These are phyloP conservation scores for Dichotomocladium elegans DNA, from an alignment of 371 early-diverging fungal genomes.

Conservation along the genomic window DNA sequence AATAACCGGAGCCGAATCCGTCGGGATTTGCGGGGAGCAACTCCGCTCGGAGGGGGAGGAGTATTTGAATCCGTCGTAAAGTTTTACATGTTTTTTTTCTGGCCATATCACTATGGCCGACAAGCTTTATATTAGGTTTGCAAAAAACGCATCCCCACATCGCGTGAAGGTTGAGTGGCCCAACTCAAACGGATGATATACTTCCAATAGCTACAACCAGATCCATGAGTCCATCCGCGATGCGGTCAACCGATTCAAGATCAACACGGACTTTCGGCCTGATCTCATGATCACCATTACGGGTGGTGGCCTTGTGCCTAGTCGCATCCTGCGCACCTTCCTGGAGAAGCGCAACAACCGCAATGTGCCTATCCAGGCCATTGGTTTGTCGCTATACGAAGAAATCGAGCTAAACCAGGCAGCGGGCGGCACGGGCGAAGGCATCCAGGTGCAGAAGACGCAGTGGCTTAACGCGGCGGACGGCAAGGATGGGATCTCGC, in stretches of 20 bases:
- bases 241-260: constrained; percentile 51
- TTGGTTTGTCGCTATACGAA: constrained; percentile 74
- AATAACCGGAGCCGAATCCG: constrained; percentile 3
- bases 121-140: constrained; percentile 35
- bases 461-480: constrained; percentile 79
- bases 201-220: constrained; percentile 69
- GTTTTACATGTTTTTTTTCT: constrained; percentile 9
- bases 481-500: constrained; percentile 48
- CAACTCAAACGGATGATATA: neutral
- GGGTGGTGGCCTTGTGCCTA: constrained; percentile 72
- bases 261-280: constrained; percentile 63
- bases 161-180: neutral
- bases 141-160: neutral
- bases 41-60: too few relatives aligned
- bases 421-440: constrained; percentile 25
- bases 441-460: constrained; percentile 65
- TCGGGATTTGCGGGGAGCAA: too few relatives aligned
- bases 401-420: constrained; percentile 57
- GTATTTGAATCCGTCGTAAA: neutral
- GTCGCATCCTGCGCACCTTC: constrained; percentile 72
- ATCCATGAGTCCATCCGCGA: constrained; percentile 62
- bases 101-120: constrained; percentile 29
- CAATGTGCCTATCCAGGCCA: constrained; percentile 78
- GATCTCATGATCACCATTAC: constrained; percentile 64
- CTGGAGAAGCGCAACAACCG: constrained; percentile 62